Evolutionary conservation across 768 basidiomycete genomes (phyloP), one percentile per base, ranked within the genome.

Genomic region (Kwoniella mangroviensis): DNA sequence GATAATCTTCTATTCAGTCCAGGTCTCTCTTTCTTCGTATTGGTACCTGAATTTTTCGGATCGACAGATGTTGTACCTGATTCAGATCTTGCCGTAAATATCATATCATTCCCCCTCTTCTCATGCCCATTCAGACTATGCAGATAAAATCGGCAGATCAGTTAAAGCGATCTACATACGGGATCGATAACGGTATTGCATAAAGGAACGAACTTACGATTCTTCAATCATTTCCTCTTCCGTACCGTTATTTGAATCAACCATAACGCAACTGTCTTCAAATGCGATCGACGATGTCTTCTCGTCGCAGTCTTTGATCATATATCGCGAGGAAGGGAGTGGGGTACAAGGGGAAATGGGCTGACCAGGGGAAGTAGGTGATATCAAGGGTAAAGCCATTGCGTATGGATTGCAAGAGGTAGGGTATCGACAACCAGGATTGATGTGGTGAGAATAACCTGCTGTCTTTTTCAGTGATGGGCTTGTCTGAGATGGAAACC

Each of bases 191-290:
- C 45, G 45, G 19, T 49, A 49, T 19, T 19, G 6, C 17, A 4
- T 15, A 21, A 4, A 55, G n/a, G 12, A 41, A 19, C 41, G 6
- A 53, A 63, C 52, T 63, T 53, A 34, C 40, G 26, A 42, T 6
- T n/a, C 5, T 26, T 57, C 56, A 63, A 28, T 52, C 21, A 63
- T 53, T 52, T 11, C 51, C 45, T 63, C 43, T 63, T 63, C 52
- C 62, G 62, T 51, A 22, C 49, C 49, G n/a, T 45, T 43, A 13
- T 62, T 51, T 49, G 62, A 52, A 63, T 63, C 62, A 53, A 63
- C 51, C 51, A 63, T 63, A 24, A 63, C 62, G 62, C 62, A 63
- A 63, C 22, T 53, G 22, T 54, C 51, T 26, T 63, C 62, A 53
- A 63, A 63, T 26, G 49, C 43, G 62, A 63, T 63, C 40, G 58